Conservation (phyloP, 2,329 filamentous ascomycete genomes). For the Hypoxylon sp. region DNA sequence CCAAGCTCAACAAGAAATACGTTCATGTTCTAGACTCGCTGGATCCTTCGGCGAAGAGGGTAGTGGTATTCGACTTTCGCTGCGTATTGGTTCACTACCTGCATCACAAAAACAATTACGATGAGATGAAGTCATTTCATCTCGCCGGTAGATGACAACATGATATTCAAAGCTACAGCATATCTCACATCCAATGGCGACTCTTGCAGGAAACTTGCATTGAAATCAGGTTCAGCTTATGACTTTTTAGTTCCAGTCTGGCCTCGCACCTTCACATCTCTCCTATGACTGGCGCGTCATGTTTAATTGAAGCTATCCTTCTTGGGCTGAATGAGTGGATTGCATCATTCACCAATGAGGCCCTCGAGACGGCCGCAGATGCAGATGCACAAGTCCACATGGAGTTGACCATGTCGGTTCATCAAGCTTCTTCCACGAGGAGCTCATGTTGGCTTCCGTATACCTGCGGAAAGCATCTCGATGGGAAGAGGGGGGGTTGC, state of each 20-base stretch:
- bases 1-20: too few species aligned
- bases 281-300: slow-evolving; percentile 19
- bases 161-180: too few species aligned
- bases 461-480: slow-evolving; percentile 11
- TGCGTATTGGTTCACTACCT: too few species aligned
- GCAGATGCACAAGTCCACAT: slow-evolving; percentile 33
- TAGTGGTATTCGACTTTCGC: too few species aligned
- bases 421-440: slow-evolving; percentile 18
- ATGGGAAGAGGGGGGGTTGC: slow-evolving; percentile 16
- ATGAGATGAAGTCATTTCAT: slow-evolving; percentile 2
- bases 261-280: slow-evolving; percentile 15
- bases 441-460: slow-evolving; percentile 20
- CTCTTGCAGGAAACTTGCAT: not conserved
- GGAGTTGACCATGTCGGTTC: slow-evolving; percentile 34
- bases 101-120: too few species aligned
- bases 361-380: slow-evolving; percentile 39
- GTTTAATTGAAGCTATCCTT: slow-evolving; percentile 21
- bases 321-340: slow-evolving; percentile 32
- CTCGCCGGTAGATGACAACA: not conserved
- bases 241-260: not conserved
- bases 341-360: slow-evolving; percentile 33
- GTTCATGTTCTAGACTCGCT: slow-evolving; percentile 16
- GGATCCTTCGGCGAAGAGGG: slow-evolving; percentile 2
- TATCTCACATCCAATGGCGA: slow-evolving; percentile 6
- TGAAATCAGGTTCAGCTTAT: slow-evolving; percentile 8